These are phyloP conservation scores for Claviceps arundinis DNA, from an alignment of 2,329 filamentous ascomycete genomes.

Conservation along the genomic window DNA sequence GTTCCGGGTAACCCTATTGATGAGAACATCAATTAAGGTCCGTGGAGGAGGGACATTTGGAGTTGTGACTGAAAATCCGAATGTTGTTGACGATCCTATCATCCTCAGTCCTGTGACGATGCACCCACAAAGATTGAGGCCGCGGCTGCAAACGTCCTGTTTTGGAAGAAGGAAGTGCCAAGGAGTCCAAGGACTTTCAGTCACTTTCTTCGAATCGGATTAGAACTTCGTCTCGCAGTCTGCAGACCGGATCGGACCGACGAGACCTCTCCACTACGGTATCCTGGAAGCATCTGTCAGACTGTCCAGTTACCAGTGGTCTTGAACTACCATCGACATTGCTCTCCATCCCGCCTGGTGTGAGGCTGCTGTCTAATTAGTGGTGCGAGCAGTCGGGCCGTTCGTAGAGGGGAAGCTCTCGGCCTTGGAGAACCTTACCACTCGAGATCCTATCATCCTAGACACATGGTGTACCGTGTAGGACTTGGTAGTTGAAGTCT, in stretches of 20 bases:
- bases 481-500: background rate
- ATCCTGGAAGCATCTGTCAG: background rate
- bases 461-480: too few relatives aligned
- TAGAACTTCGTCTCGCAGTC: background rate
- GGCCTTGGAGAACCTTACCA: background rate
- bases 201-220: background rate
- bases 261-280: background rate
- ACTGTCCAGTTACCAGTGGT: too few relatives aligned
- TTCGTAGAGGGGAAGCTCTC: background rate
- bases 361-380: background rate
- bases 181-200: background rate
- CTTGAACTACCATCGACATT: background rate
- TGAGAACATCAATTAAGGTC: background rate
- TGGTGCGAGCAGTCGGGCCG: background rate
- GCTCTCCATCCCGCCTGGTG: background rate
- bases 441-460: background rate
- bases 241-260: background rate
- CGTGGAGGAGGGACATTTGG: background rate
- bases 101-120: too few relatives aligned
- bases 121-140: background rate
- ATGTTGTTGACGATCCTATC: too few relatives aligned
- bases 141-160: background rate
- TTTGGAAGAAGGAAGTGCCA: background rate
- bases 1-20: too few relatives aligned
- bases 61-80: background rate